Base-by-base conservation (phyloP, 2,329 filamentous ascomycete species). In the Cryoendolithus antarcticus region DNA sequence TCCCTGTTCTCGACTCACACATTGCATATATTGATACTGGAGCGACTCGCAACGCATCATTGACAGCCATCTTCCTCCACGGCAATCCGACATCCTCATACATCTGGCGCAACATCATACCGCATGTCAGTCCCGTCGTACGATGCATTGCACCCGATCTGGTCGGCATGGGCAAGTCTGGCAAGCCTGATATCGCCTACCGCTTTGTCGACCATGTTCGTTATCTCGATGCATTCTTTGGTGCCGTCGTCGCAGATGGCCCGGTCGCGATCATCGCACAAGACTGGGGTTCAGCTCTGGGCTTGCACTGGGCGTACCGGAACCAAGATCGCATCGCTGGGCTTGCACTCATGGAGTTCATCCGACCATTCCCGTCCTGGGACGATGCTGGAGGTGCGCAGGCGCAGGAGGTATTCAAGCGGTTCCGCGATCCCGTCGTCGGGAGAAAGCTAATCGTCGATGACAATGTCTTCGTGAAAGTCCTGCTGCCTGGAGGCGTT, bases 31-130 rank as follows among this genome's bases (percentile, higher is more conserved):
- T 35, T 21, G 34, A 35, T 9, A 35, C 10, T 11, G 21, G 19
- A 21, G 19, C n/a, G 13, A 8, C 34, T 11, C 7, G 9, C 11
- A 7, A 7, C 9, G 13, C 6, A 37, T 12, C 35, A 6, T 8
- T 9, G 12, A 11, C 31, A 13, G 30, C 35, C 13, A 8, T 42
- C 4, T 42, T 35, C 28, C 35, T 42, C 15, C 30, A 42, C 29
- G 36, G 40, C 40, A 35, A 42, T 12, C 36, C 40, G 4, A 39
- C 40, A 4, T 42, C 32, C 10, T 39, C 36, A 4, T 42, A 35
- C 24, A 30, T 42, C 30, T 42, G 28, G 30, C 35, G 40, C 35
- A 34, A 35, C 30, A 42, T 42, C 9, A 27, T 42, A 28, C 40
- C 40, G 13, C 13, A 29, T 32, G 19, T 21, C 19, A 21, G 19